phyloP scores from a whole-genome alignment of 2,329 filamentous ascomycete genomes.

The Exophiala phaeomuriformis region DNA sequence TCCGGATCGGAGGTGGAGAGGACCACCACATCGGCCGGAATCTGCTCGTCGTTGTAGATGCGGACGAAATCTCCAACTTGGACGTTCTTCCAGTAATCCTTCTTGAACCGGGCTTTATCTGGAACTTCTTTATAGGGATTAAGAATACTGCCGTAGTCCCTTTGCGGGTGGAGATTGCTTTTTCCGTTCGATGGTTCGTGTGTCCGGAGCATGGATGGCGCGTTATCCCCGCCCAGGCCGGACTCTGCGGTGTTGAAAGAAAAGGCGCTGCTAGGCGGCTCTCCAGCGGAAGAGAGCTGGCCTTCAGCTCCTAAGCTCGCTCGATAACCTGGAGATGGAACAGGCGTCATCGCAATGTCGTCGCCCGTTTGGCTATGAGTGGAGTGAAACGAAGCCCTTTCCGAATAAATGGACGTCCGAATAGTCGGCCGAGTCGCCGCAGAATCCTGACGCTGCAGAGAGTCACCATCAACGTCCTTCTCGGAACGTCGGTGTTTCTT shows the following conservation, averaged over 20 bases:
- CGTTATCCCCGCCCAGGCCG: constrained; percentile 11
- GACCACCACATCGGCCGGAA: constrained; percentile 88
- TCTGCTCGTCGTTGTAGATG: constrained; percentile 90
- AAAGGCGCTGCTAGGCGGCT: constrained; percentile 27
- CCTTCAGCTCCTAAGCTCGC: constrained; percentile 13
- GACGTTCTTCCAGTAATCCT: constrained; percentile 89
- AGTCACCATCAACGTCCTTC: constrained; percentile 44
- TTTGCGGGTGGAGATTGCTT: constrained; percentile 33
- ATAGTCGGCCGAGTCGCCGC: constrained; percentile 54
- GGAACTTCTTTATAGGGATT: constrained; percentile 59
- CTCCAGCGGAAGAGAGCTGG: constrained; percentile 10
- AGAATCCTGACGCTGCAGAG: constrained; percentile 53
- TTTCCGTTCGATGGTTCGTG: constrained; percentile 19
- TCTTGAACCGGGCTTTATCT: constrained; percentile 77
- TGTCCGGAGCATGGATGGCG: constrained; percentile 15
- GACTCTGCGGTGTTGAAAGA: constrained; percentile 27
- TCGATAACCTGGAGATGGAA: constrained; percentile 56
- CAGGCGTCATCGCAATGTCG: constrained; percentile 92
- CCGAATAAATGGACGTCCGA: constrained; percentile 50
- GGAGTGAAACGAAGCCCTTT: constrained; percentile 47
- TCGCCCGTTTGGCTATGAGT: constrained; percentile 45
- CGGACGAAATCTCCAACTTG: constrained; percentile 94
- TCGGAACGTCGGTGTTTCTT: constrained; percentile 44
- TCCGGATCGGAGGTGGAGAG: constrained; percentile 89
- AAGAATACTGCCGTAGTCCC: constrained; percentile 61